A percentile compares a stretch with the other conserved stretches of the same genome.
phyloP scores from a whole-genome alignment of 768 basidiomycete species.

The Serendipita sp. region DNA sequence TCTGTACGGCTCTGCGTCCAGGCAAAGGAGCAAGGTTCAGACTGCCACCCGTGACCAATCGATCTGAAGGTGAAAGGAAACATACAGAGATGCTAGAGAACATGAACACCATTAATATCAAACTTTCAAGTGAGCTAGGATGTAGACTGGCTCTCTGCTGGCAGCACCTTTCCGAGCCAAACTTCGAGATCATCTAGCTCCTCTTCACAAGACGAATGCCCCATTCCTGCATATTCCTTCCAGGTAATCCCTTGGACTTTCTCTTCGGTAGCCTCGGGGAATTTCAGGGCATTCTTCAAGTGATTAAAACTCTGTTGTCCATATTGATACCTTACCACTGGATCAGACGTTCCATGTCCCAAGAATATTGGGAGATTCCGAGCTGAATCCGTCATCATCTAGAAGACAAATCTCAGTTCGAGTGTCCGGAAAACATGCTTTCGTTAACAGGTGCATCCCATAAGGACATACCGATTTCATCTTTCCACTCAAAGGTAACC shows the following conservation, averaged over 20 bases:
- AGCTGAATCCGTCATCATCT: conserved; percentile 50
- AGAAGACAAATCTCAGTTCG: neutral
- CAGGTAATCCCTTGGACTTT: conserved; percentile 41
- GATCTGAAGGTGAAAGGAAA: neutral
- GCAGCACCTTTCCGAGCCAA: conserved; percentile 52
- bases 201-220: conserved; percentile 45
- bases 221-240: conserved; percentile 48
- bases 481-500: conserved; percentile 52
- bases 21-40: neutral
- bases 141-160: conserved; percentile 11
- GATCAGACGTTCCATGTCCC: conserved; percentile 70
- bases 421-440: neutral
- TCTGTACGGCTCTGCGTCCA: neutral
- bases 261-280: conserved; percentile 24
- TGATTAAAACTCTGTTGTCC: conserved; percentile 40
- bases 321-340: conserved; percentile 44
- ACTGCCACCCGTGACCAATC: neutral
- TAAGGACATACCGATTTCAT: conserved; percentile 41
- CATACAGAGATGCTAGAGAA: too few species aligned
- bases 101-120: too few species aligned
- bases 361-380: conserved; percentile 62
- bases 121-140: too few species aligned
- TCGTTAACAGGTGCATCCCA: neutral
- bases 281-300: conserved; percentile 37
- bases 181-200: conserved; percentile 55